Evolutionary conservation across 768 basidiomycete genomes (phyloP), one percentile per base, ranked within the genome.

Genomic region (Boletus pseudo-olivaceus): DNA sequence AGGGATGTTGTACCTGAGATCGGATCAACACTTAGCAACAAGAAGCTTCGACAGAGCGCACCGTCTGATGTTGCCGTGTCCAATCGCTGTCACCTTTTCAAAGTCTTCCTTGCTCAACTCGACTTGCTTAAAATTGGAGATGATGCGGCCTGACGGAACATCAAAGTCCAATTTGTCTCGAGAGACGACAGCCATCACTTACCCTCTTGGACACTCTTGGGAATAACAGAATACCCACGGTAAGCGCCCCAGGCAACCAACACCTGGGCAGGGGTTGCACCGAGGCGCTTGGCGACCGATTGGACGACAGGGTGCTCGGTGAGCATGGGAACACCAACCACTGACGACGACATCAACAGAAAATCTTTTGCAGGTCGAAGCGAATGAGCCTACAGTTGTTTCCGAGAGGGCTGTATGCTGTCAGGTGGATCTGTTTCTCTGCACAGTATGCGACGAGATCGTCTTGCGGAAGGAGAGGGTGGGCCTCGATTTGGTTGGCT

Each of bases 401-500:
- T 41, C 92, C 91, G 3, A 93, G 82, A 7, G 90, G 90, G 59
- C 80, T 82, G 72, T 83, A 84, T 0, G 82, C 81, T n/a, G 81
- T 81, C 54, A 93, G 69, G 59, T 88, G 83, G 65, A 92, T 90
- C 47, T 78, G 78, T 64, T 88, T 81, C 56, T 78, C 72, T 62
- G 84, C 81, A 75, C 84, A 85, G 73, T 81, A 92, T 37, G 74
- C 78, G 49, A 85, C 76, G 49, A 92, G 80, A 14, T 89, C 84
- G 47, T 85, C 81, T 64, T 93, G 90, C 10, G 80, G 86, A 53
- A 90, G 79, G 48, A 84, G 78, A 14, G 91, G 90, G 76, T 94
- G 93, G 20, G 84, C 82, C 69, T 93, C 90, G 59, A 93, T 74
- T 73, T 95, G 92, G 73, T 94, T 92, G 29, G 74, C 84, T 20